Conservation (phyloP, 768 basidiomycete genomes). For the Collybia mongolica region DNA sequence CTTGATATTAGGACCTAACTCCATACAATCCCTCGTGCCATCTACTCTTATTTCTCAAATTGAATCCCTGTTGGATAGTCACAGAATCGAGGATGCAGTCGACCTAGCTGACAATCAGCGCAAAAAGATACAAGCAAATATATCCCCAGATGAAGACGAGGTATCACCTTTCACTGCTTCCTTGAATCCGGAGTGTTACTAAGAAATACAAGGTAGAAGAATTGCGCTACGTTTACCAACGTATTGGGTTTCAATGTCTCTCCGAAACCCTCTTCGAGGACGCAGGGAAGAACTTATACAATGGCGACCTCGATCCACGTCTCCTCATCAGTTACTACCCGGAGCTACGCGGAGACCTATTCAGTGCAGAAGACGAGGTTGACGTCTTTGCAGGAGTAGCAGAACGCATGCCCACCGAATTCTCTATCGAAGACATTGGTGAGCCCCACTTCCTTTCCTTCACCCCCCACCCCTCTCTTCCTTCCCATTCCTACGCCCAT, state of each 20-base stretch:
- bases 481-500: slow-evolving; percentile 21
- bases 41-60: slow-evolving; percentile 73
- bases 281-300: slow-evolving; percentile 74
- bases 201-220: slow-evolving; percentile 51
- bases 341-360: slow-evolving; percentile 66
- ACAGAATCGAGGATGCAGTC: slow-evolving; percentile 63
- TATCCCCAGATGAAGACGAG: slow-evolving; percentile 56
- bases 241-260: slow-evolving; percentile 78
- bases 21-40: slow-evolving; percentile 64
- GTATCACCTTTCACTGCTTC: slow-evolving; percentile 25
- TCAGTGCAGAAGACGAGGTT: slow-evolving; percentile 50
- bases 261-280: slow-evolving; percentile 81
- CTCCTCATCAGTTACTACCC: slow-evolving; percentile 80
- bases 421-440: slow-evolving; percentile 83
- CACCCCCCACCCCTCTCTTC: slow-evolving; percentile 9
- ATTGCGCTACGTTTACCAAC: slow-evolving; percentile 76
- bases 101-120: slow-evolving; percentile 60
- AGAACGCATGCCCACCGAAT: slow-evolving; percentile 66
- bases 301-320: slow-evolving; percentile 83
- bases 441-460: slow-evolving; percentile 39
- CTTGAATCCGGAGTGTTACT: background rate
- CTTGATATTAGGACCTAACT: slow-evolving; percentile 60
- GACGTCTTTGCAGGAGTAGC: slow-evolving; percentile 77
- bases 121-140: slow-evolving; percentile 51
- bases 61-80: slow-evolving; percentile 64